These are phyloP conservation scores for Phialemoniopsis sp. DNA, from an alignment of 2,329 filamentous ascomycete species.

Conservation along the genomic window DNA sequence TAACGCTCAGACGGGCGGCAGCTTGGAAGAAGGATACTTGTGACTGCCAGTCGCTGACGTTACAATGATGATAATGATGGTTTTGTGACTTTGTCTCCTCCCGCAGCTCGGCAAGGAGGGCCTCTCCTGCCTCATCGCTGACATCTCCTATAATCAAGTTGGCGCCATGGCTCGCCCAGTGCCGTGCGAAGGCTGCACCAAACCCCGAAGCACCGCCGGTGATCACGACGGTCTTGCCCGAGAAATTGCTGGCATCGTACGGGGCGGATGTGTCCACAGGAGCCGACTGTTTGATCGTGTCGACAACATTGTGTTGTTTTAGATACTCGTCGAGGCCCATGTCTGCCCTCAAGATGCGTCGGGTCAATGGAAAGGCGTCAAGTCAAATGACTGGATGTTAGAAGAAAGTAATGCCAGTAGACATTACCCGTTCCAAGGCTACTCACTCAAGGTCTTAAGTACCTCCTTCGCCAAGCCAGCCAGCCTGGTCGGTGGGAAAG, in stretches of 20 bases:
- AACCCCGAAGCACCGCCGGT: conserved; percentile 62
- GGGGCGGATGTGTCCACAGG: conserved; percentile 40
- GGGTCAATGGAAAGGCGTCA: too few species aligned
- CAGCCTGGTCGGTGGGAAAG: too few species aligned
- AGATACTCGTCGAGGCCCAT: too few species aligned
- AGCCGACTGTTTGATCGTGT: conserved; percentile 17
- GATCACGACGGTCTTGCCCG: conserved; percentile 53
- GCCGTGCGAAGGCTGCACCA: conserved; percentile 46
- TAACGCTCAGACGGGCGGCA: conserved; percentile 47
- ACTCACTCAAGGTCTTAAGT: too few species aligned
- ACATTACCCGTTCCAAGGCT: too few species aligned
- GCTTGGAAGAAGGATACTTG: conserved; percentile 60
- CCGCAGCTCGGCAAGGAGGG: conserved; percentile 47
- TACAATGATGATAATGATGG: conserved; percentile 53
- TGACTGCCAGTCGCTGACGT: conserved; percentile 61
- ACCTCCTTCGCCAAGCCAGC: too few species aligned
- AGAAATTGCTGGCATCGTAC: conserved; percentile 39
- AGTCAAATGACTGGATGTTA: too few species aligned
- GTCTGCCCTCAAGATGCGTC: too few species aligned
- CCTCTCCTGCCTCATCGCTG: conserved; percentile 47
- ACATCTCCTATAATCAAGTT: conserved; percentile 62
- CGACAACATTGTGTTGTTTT: too few species aligned
- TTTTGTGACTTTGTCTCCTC: conserved; percentile 33
- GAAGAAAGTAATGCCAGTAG: too few species aligned
- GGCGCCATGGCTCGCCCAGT: conserved; percentile 51